A percentile compares a stretch with the other conserved stretches of the same genome.
Evolutionary conservation across 352 stramenopile genomes (phyloP).

Genomic region (Globisporangium splendens): DNA sequence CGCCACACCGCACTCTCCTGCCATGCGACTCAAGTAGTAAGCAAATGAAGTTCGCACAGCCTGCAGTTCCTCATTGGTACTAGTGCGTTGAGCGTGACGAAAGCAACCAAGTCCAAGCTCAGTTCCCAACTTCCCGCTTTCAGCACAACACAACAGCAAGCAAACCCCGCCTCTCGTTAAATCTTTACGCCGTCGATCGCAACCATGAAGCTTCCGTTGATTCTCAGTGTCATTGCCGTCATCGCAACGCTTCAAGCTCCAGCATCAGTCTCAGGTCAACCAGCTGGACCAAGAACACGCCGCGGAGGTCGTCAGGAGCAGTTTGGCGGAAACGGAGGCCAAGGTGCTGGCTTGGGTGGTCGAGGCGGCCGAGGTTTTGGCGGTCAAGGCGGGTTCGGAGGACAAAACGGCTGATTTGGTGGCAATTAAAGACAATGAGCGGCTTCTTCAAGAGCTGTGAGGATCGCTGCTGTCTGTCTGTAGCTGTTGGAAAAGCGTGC

Average conservation of each 20-base stretch:
- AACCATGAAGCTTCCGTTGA: constrained; percentile 3
- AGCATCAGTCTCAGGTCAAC: background rate
- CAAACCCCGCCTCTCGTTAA: background rate
- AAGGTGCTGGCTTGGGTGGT: background rate
- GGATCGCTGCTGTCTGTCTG: too few species aligned
- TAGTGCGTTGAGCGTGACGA: too few species aligned
- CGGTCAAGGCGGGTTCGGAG: background rate
- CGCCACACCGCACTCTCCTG: too few species aligned
- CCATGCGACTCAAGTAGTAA: background rate
- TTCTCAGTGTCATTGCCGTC: background rate
- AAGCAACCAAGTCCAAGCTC: background rate
- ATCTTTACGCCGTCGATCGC: background rate
- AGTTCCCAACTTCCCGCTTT: constrained; percentile 3
- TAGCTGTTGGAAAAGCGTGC: too few species aligned
- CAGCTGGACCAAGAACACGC: background rate
- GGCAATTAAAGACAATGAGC: background rate
- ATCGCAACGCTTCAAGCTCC: background rate
- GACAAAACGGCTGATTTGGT: background rate
- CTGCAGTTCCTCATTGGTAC: too few species aligned
- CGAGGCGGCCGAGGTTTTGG: background rate
- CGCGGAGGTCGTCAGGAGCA: constrained; percentile 3
- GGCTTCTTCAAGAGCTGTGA: too few species aligned
- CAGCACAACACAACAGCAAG: constrained; percentile 4
- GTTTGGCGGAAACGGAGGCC: background rate
- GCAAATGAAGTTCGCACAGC: too few species aligned